A percentile compares a stretch with the other conserved stretches of the same genome.
phyloP scores from a whole-genome alignment of 345 rosid genomes.

The Leavenworthia alabamica region DNA sequence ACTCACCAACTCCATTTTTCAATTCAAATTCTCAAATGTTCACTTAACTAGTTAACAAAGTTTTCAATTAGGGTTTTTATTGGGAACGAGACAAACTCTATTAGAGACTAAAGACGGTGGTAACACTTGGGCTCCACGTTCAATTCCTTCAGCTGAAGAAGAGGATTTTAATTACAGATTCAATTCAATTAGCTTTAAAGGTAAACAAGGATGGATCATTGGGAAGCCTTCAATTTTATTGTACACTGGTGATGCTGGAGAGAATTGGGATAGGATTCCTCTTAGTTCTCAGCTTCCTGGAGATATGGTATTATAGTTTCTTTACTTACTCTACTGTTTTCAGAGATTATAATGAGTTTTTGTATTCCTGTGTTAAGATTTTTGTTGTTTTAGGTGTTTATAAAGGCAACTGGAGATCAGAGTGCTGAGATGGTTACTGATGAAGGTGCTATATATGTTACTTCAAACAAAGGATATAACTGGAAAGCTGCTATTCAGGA shows the following conservation, averaged over 20 bases:
- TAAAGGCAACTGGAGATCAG: constrained; percentile 85
- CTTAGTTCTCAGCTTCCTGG: constrained; percentile 92
- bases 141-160: constrained; percentile 86
- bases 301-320: constrained; percentile 49
- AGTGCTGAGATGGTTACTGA: constrained; percentile 98
- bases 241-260: constrained; percentile 74
- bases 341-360: background rate
- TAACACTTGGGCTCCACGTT: constrained; percentile 67
- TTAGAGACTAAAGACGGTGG: constrained; percentile 91
- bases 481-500: constrained; percentile 97
- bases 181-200: constrained; percentile 76
- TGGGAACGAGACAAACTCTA: constrained; percentile 84
- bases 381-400: constrained; percentile 57
- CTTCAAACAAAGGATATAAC: constrained; percentile 83
- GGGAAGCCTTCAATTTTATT: constrained; percentile 87
- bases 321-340: background rate
- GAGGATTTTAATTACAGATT: constrained; percentile 96
- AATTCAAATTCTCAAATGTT: background rate
- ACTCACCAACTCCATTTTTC: background rate
- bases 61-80: constrained; percentile 48
- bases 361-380: background rate
- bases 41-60: background rate
- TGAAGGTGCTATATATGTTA: constrained; percentile 87
- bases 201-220: constrained; percentile 95
- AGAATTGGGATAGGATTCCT: constrained; percentile 80